Base-by-base conservation (phyloP, 345 rosid genomes). In the Lepidium sativum region DNA sequence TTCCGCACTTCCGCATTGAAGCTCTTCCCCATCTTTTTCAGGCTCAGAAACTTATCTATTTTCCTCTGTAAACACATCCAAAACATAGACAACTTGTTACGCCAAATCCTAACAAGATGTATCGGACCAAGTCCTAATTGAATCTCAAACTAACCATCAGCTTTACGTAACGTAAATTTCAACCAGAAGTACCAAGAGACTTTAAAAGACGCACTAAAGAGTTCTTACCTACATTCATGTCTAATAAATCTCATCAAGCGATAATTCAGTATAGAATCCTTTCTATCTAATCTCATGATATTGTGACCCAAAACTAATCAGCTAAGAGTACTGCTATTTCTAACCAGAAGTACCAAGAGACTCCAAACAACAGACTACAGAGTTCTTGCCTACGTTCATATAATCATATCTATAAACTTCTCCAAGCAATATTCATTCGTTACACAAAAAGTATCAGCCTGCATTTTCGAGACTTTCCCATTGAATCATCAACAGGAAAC, bases 1-100 rank as follows among this genome's bases (percentile, higher is more conserved):
- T 91, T 91, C 45, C 97, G 83, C 33, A 94, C 97, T 74, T 94
- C 99, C 9, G 89, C 81, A 78, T 91, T 94, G 80, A 91, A 94
- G 70, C 99, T 91, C 73, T 86, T 91, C 41, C 99, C 99, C 67
- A 82, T 75, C 75, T 77, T 85, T 66, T 88, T 94, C 71, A 88
- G 80, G 21, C 80, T 68, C 54, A 94, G 77, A 80, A 94, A 94
- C 80, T 86, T 90, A 55, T 86, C 80, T 55, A 94, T 87, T 71
- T 70, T 88, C 69, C 79, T 80, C 99, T 94, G 79, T 77, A 77
- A 45, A 15, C 48, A 62, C 58, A 81, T 9, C 35, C 72, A 40
- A 71, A 14, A 6, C 56, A 17, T 8, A 21, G 8, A 6, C 18
- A 20, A 61, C 16, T 10, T 54, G 8, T 25, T 0, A 37, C 31